Conservation (phyloP, 1,284 basidiomycete species). For the Ceratobasidium sp. region DNA sequence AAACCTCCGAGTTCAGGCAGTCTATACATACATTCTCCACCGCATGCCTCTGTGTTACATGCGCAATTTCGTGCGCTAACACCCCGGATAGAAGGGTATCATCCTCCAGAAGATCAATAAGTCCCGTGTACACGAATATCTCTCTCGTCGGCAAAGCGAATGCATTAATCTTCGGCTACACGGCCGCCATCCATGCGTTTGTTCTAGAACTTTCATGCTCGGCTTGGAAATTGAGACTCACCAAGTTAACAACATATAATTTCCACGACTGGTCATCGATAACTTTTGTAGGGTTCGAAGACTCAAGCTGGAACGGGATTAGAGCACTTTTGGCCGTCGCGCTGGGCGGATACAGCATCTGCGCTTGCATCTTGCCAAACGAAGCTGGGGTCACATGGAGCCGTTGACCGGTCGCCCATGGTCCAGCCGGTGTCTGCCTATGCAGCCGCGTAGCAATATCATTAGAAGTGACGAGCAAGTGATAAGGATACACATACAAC, state of each 20-base stretch:
- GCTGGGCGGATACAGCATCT: conserved; percentile 47
- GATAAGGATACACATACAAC: background rate
- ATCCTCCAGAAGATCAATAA: conserved; percentile 54
- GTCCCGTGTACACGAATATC: conserved; percentile 58
- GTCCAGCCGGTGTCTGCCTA: conserved; percentile 19
- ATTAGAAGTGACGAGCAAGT: background rate
- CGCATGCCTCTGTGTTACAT: conserved; percentile 57
- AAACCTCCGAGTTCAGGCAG: background rate
- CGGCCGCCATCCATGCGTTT: conserved; percentile 32
- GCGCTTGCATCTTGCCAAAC: conserved; percentile 37
- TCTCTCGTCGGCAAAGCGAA: conserved; percentile 59
- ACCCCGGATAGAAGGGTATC: conserved; percentile 57
- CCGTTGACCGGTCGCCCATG: conserved; percentile 29
- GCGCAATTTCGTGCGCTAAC: conserved; percentile 57
- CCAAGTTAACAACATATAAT: conserved; percentile 55
- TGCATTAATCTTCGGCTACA: conserved; percentile 56
- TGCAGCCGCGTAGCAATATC: background rate
- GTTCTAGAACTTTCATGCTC: background rate
- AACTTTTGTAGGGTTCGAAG: conserved; percentile 55
- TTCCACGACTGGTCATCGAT: conserved; percentile 55
- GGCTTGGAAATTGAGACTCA: conserved; percentile 45
- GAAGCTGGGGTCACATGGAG: conserved; percentile 30
- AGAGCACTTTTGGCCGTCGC: conserved; percentile 49
- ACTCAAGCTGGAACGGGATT: conserved; percentile 52
- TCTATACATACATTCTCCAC: conserved; percentile 55